phyloP scores from a whole-genome alignment of 305 asterid species.

The Petunia hybrid region DNA sequence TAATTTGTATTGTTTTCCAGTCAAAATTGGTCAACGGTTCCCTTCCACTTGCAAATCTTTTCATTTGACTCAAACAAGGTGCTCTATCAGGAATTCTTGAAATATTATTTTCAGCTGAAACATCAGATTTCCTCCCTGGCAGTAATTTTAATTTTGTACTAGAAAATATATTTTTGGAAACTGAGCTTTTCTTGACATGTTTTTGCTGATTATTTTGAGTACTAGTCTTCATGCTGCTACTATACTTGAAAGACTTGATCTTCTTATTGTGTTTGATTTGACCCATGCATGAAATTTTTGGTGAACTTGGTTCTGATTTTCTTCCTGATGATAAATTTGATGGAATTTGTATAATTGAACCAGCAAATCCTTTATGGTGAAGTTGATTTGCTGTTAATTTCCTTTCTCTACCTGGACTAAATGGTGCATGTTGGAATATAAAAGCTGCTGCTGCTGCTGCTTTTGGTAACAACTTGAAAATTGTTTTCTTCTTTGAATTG shows the following conservation, averaged over 20 bases:
- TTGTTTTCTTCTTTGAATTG: slow-evolving; percentile 31
- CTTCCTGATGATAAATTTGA: slow-evolving; percentile 55
- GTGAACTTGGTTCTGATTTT: slow-evolving; percentile 78
- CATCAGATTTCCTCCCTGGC: slow-evolving; percentile 47
- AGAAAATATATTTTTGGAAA: neutral
- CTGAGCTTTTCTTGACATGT: neutral
- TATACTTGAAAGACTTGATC: too few relatives aligned
- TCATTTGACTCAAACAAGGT: slow-evolving; percentile 70
- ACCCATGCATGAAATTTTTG: slow-evolving; percentile 86
- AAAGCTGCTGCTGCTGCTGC: neutral
- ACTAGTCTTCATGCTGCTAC: neutral
- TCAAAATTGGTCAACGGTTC: slow-evolving; percentile 58
- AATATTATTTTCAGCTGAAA: slow-evolving; percentile 27
- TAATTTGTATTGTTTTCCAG: slow-evolving; percentile 60
- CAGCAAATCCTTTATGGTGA: slow-evolving; percentile 43
- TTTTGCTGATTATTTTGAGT: neutral
- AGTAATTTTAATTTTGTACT: slow-evolving; percentile 35
- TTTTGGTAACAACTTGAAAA: slow-evolving; percentile 28
- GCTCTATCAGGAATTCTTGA: slow-evolving; percentile 43
- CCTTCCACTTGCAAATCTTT: slow-evolving; percentile 74
- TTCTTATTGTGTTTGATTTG: slow-evolving; percentile 50
- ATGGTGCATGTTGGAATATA: slow-evolving; percentile 25
- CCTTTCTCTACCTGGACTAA: slow-evolving; percentile 28
- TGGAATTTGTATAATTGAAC: slow-evolving; percentile 58
- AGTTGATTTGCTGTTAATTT: slow-evolving; percentile 22